Base-by-base conservation (phyloP, 2,329 filamentous ascomycete genomes). In the Penicillium hesseltinei region DNA sequence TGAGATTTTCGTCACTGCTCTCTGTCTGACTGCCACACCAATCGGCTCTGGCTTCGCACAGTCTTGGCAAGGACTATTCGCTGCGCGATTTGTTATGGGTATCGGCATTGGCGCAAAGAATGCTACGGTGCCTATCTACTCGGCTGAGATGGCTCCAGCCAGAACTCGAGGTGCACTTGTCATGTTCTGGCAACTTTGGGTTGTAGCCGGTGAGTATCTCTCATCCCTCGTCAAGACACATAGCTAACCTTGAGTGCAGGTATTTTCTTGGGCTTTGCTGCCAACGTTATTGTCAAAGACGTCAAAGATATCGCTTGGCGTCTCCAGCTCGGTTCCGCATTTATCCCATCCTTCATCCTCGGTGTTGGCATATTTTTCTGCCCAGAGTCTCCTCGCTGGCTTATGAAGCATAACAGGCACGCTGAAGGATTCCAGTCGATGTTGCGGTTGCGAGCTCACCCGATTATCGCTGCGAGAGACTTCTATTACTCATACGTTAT, bases 11-110 rank as follows among this genome's bases (percentile, higher is more conserved):
- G 65, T 87, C 44, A 80, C 81, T 15, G 84, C 82, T 13, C 71
- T 85, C 59, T 85, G 88, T 67, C 86, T 83, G 64, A 77, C 89
- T 35, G 82, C 88, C 70, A 82, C 88, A 1, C 84, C 88, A 2
- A 84, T 91, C 59, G 88, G 85, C 6, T 85, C 83, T 44, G 88
- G 78, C 0, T 67, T 84, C n/a, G 79, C 80, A 4, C 80, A 84
- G 58, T 81, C 73, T 17, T 89, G 85, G 84, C 71, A 73, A 10
- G 76, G 84, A 58, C 74, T 87, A 0, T 77, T 84, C 38, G 75
- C 78, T 10, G 79, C 75, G 42, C 81, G 84, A 71, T 74, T 82
- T 25, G 74, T 87, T 0, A 77, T 87, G 31, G 84, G 84, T 6
- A 76, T 86, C 11, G 84, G 84, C 2, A 87, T 87, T 77, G 84